Evolutionary conservation across 345 rosid species (phyloP), one percentile per base, ranked within the genome.

Genomic region (Bruguiera sexangula): DNA sequence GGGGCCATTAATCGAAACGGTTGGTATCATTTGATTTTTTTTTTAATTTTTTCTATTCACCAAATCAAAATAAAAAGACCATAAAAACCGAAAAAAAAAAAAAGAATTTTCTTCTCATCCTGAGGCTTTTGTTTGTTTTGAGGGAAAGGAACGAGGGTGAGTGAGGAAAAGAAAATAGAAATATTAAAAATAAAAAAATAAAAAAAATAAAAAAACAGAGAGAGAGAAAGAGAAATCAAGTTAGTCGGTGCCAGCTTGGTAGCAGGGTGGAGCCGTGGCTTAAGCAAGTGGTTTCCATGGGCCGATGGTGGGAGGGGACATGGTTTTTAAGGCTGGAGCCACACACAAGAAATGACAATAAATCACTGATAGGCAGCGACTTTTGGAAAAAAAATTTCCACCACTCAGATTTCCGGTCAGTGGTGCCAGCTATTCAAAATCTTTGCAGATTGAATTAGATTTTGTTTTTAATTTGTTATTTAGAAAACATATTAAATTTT

Each of bases 1-100:
- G 31, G 65, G 48, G 78, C 66, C 70, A 48, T 51, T 32, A 63
- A 69, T 72, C 29, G 59, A 24, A 52, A 26, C 52, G 11, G 10
- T 54, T 8, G 58, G 3, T 4, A n/a, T 54, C 58, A 54, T 54
- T n/a, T n/a, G 8, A 54, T 13, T 20, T 54, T 8, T 54, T 8
- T 54, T 54, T n/a, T 6, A 19, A 53, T n/a, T 54, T 54, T 53
- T n/a, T 54, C 58, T 20, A 20, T 54, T 54, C 26, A 0, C 10
- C n/a, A 53, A 24, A 24, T 4, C 11, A 34, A 34, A 6, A 34
- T 0, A 8, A 34, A 34, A 34, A 7, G 37, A 34, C 37, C 34
- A 32, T 5, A 34, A 34, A 34, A 32, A 32, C 8, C 36, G 5
- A 6, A 0, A 5, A 32, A 32, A 32, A 32, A 31, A 31, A 31